Evolutionary conservation across 768 basidiomycete genomes (phyloP), one percentile per base, ranked within the genome.

Genomic region (Boletus subparvulus): DNA sequence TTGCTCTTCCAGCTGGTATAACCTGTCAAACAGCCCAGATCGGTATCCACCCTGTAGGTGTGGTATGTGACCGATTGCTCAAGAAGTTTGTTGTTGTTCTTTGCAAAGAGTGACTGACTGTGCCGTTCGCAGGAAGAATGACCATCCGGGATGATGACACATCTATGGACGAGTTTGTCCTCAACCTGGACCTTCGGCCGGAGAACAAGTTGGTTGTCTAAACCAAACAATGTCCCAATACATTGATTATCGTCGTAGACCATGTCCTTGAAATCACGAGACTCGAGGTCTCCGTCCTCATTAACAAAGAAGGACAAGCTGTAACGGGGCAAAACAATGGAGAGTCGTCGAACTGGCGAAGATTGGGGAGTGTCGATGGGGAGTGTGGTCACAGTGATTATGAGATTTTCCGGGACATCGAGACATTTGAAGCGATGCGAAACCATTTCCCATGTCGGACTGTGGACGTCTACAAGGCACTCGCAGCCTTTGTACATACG

Each of bases 201-300:
- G 30, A 43, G 16, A 7, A 80, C 67, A 40, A 77, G 73, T 42
- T 65, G 72, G 32, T 52, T 68, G 6, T 37, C 35, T 41, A 82
- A 58, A 11, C 81, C 81, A 41, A 77, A 65, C 61, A 82, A 65
- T 2, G 78, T 72, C 1, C 75, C 77, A 10, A 65, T 60, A 0
- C 66, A 75, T 54, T 80, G 80, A 35, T 66, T 43, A 4, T 50
- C 12, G 39, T 79, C 77, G 10, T 79, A 62, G 17, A 75, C 61
- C 69, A 77, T 78, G 19, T 65, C 66, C 7, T 68, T 69, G 45
- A 77, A 65, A 46, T 77, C 77, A 12, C 48, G 55, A 21, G 73
- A 78, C 54, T 79, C 71, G 8, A 81, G 60, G 9, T 65, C 55
- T 21, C 60, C 56, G 1, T 33, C 6, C 0, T 30, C 11, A 14